These are phyloP conservation scores for Colletotrichum sojae DNA, from an alignment of 2,329 filamentous ascomycete genomes.

Conservation along the genomic window DNA sequence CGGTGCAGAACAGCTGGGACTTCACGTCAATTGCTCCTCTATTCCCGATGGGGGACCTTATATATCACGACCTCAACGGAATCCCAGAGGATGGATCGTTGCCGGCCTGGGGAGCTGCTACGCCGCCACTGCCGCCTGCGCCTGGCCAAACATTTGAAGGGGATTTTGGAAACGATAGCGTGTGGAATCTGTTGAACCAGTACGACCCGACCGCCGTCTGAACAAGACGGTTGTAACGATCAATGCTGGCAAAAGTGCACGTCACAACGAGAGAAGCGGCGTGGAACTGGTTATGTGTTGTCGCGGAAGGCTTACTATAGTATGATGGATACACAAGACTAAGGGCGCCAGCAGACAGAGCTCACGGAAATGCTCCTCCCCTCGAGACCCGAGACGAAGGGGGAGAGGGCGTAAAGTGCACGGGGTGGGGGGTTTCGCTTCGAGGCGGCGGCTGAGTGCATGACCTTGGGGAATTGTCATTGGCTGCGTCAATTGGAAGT, in stretches of 20 bases:
- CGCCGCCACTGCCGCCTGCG: slow-evolving; percentile 42
- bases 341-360: slow-evolving; percentile 20
- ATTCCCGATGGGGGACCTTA: slow-evolving; percentile 69
- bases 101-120: slow-evolving; percentile 41
- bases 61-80: slow-evolving; percentile 70
- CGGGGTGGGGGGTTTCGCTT: not conserved
- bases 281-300: slow-evolving; percentile 1
- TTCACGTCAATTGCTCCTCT: slow-evolving; percentile 67
- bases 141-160: slow-evolving; percentile 65
- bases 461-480: slow-evolving; percentile 19
- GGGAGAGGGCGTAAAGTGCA: not conserved
- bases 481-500: slow-evolving; percentile 22
- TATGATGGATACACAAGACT: not conserved
- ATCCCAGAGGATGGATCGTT: slow-evolving; percentile 49
- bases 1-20: slow-evolving; percentile 61
- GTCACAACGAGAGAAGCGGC: not conserved
- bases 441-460: slow-evolving; percentile 24
- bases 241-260: not conserved
- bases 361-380: slow-evolving; percentile 22
- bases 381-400: slow-evolving; percentile 1
- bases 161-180: slow-evolving; percentile 67
- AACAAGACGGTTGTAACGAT: not conserved
- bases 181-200: slow-evolving; percentile 70
- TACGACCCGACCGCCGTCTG: slow-evolving; percentile 50
- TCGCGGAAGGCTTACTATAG: not conserved